phyloP scores from a whole-genome alignment of 2,329 filamentous ascomycete genomes.

The Aspergillus ochraceus region DNA sequence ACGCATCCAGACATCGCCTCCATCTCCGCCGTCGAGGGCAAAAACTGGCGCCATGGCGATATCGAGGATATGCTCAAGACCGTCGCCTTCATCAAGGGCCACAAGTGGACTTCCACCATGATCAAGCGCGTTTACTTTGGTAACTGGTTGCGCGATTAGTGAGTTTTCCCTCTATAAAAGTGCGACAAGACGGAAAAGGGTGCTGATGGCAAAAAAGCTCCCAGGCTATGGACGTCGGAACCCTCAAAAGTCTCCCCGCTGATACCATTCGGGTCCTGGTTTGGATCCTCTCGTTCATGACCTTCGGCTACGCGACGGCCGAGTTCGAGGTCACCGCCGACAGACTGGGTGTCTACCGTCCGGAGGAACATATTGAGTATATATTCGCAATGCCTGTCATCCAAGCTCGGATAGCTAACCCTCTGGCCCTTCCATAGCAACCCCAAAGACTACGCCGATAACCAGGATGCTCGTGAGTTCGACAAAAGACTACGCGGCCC shows the following conservation, averaged over 20 bases:
- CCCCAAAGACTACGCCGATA: conserved; percentile 82
- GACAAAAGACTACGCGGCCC: conserved; percentile 81
- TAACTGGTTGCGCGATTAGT: conserved; percentile 82
- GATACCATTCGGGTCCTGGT: conserved; percentile 77
- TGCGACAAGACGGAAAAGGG: too few relatives aligned
- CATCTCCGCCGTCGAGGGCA: conserved; percentile 51
- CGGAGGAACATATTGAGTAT: conserved; percentile 61
- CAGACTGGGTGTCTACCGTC: conserved; percentile 75
- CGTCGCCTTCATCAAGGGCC: conserved; percentile 72
- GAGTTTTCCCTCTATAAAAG: conserved; percentile 16
- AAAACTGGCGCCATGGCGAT: conserved; percentile 60
- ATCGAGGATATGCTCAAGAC: conserved; percentile 81
- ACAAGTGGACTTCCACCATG: conserved; percentile 81
- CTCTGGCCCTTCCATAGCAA: conserved; percentile 56
- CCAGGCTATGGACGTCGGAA: conserved; percentile 78
- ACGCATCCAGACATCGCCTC: conserved; percentile 45
- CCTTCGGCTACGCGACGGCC: conserved; percentile 80
- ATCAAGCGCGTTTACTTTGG: conserved; percentile 80
- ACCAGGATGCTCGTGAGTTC: conserved; percentile 72
- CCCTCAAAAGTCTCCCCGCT: conserved; percentile 74
- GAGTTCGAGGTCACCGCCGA: conserved; percentile 84
- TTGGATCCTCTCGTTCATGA: conserved; percentile 79
- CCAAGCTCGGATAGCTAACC: background rate
- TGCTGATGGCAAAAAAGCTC: conserved; percentile 45
- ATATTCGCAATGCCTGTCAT: conserved; percentile 9